Evolutionary conservation across 148 eudicot species (phyloP).

Genomic region (Cornus controversa): DNA sequence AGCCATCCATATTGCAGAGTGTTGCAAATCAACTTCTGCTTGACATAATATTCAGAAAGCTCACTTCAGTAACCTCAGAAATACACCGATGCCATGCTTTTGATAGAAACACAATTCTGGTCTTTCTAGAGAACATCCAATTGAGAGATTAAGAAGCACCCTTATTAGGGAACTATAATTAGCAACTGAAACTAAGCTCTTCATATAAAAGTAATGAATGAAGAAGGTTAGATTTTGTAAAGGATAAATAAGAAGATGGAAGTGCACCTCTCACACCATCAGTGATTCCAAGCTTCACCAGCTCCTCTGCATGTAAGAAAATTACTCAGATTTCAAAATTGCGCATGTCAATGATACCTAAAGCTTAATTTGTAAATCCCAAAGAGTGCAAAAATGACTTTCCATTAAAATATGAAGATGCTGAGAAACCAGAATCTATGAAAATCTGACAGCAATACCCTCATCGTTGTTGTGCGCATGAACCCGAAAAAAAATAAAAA

Average conservation of each 20-base stretch:
- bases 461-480: neutral
- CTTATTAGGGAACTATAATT: neutral
- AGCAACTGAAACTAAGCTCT: neutral
- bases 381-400: neutral
- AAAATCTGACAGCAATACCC: neutral
- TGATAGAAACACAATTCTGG: neutral
- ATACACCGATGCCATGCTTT: neutral
- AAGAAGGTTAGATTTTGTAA: neutral
- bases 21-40: slow-evolving; percentile 91
- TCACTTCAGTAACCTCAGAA: slow-evolving; percentile 4
- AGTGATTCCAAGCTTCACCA: slow-evolving; percentile 72
- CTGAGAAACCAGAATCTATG: neutral
- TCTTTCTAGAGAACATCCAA: neutral
- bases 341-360: slow-evolving; percentile 3
- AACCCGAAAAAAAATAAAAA: neutral
- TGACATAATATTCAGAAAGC: slow-evolving; percentile 17
- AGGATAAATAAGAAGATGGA: neutral
- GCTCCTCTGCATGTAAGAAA: slow-evolving; percentile 68
- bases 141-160: neutral
- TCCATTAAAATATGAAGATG: neutral
- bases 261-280: slow-evolving; percentile 70
- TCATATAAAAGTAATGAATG: neutral
- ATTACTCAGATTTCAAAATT: slow-evolving; percentile 14
- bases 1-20: slow-evolving; percentile 94
- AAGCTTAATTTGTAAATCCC: slow-evolving; percentile 2